phyloP scores from a whole-genome alignment of 83 land plant genomes.

The Isoetes engelmannii region DNA sequence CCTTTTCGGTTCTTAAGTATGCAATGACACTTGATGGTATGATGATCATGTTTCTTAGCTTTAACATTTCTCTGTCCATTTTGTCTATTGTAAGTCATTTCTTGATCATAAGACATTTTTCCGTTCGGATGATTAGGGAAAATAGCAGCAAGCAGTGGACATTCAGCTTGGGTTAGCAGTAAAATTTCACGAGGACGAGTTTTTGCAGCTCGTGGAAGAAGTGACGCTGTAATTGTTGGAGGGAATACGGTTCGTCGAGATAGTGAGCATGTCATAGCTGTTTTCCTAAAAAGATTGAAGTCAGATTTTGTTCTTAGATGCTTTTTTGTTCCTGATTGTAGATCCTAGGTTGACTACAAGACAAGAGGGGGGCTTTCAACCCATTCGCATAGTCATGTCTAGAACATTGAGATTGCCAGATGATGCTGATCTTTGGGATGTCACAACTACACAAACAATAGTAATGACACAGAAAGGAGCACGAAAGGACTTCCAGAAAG shows the following conservation, averaged over 20 bases:
- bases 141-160: constrained; percentile 7
- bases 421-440: not conserved
- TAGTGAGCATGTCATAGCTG: constrained; percentile 2
- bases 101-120: not conserved
- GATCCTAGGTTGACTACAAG: constrained; percentile 7
- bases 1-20: constrained; percentile 1
- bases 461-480: constrained; percentile 8
- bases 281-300: not conserved
- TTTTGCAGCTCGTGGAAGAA: not conserved
- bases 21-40: constrained; percentile 11
- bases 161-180: constrained; percentile 8
- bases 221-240: constrained; percentile 9
- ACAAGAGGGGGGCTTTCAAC: not conserved
- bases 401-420: constrained; percentile 1
- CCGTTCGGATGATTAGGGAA: not conserved
- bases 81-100: not conserved
- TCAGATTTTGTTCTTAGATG: not conserved
- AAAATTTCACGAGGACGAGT: constrained; percentile 1
- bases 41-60: not conserved
- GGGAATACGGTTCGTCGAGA: constrained; percentile 10
- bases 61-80: not conserved
- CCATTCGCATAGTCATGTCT: constrained; percentile 7
- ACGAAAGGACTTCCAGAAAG: constrained; percentile 1
- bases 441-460: not conserved
- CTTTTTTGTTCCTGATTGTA: not conserved